phyloP scores from a whole-genome alignment of 768 basidiomycete species.

The Dictyophora rubrovolvata region DNA sequence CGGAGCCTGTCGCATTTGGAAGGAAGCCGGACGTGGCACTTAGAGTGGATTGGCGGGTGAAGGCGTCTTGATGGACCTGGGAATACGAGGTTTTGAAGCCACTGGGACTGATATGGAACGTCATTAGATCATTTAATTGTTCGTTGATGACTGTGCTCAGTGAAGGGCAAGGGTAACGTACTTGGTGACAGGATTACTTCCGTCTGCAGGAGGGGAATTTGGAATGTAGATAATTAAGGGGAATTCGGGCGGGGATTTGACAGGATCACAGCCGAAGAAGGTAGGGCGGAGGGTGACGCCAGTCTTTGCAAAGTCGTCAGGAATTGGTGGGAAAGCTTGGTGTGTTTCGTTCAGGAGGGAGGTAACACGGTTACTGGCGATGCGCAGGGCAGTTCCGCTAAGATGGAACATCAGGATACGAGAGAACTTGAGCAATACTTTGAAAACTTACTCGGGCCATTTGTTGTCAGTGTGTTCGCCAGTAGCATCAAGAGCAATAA shows the following conservation, averaged over 20 bases:
- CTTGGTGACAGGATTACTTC: slow-evolving; percentile 57
- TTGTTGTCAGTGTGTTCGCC: slow-evolving; percentile 28
- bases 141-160: background rate
- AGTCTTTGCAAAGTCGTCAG: slow-evolving; percentile 44
- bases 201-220: slow-evolving; percentile 60
- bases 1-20: slow-evolving; percentile 47
- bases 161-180: slow-evolving; percentile 19
- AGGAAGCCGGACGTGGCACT: slow-evolving; percentile 52
- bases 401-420: background rate
- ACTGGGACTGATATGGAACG: slow-evolving; percentile 30
- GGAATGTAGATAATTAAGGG: slow-evolving; percentile 70
- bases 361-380: slow-evolving; percentile 33
- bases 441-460: slow-evolving; percentile 45
- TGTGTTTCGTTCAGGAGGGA: slow-evolving; percentile 39
- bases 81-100: slow-evolving; percentile 55
- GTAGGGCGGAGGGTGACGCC: slow-evolving; percentile 61
- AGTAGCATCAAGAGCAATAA: slow-evolving; percentile 65
- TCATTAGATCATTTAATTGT: no score
- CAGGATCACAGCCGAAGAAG: slow-evolving; percentile 70
- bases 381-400: slow-evolving; percentile 45
- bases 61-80: slow-evolving; percentile 38
- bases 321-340: slow-evolving; percentile 57
- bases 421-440: slow-evolving; percentile 34
- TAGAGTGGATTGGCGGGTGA: slow-evolving; percentile 50
- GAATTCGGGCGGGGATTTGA: slow-evolving; percentile 37